Evolutionary conservation across 2,329 filamentous ascomycete species (phyloP).

Genomic region (Xylariaceae sp.): DNA sequence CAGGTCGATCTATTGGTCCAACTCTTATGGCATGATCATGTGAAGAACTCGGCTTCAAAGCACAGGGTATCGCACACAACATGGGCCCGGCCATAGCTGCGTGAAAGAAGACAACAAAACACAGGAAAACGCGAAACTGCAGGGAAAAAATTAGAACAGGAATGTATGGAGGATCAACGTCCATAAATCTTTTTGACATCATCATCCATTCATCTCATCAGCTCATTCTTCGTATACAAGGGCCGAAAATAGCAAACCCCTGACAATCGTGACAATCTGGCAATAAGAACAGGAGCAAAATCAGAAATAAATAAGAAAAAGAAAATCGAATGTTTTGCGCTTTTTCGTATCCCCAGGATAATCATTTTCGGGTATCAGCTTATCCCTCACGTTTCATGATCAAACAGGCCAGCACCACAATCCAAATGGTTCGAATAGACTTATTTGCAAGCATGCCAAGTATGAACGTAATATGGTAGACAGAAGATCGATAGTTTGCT

Average conservation of each 20-base stretch:
- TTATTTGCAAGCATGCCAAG: not conserved
- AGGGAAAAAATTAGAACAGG: conserved; percentile 27
- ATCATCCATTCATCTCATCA: conserved; percentile 31
- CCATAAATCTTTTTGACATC: conserved; percentile 18
- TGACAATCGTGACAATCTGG: conserved; percentile 20
- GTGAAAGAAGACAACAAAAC: conserved; percentile 40
- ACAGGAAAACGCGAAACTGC: conserved; percentile 26
- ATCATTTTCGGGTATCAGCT: conserved; percentile 32
- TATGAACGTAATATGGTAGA: not conserved
- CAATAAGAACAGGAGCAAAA: conserved; percentile 26
- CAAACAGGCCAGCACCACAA: not conserved
- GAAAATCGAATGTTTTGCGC: conserved; percentile 12
- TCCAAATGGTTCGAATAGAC: not conserved
- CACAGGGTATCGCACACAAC: conserved; percentile 42
- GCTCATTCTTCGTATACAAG: conserved; percentile 41
- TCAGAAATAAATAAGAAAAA: conserved; percentile 25
- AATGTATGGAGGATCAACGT: conserved; percentile 21
- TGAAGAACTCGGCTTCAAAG: conserved; percentile 41
- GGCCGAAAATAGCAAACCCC: conserved; percentile 27
- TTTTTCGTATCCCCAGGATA: conserved; percentile 15
- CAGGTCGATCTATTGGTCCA: conserved; percentile 43
- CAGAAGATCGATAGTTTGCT: not conserved
- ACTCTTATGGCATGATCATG: conserved; percentile 43
- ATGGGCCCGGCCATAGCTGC: conserved; percentile 42
- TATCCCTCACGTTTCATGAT: conserved; percentile 10